Percentiles rank a stretch among this genome's conserved stretches.
Conservation (phyloP, 1,139 yeast genomes). For the Yamadazyma dendronema region DNA sequence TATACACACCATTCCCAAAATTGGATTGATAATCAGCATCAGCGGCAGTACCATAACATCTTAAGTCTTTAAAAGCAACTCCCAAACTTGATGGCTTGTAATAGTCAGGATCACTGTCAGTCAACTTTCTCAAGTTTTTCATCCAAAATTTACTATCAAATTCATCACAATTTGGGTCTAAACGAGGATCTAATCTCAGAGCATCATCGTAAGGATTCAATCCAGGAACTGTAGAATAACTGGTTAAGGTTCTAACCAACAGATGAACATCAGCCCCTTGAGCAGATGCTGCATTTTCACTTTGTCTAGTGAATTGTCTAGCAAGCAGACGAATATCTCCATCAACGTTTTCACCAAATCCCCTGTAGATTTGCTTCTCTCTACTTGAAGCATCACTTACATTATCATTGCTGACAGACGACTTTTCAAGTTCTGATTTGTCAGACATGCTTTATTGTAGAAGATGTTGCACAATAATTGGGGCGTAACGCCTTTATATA, state of each 20-base stretch:
- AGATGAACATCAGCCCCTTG: slow-evolving; percentile 24
- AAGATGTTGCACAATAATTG: no score
- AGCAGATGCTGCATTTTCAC: not conserved
- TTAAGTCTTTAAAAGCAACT: slow-evolving; percentile 61
- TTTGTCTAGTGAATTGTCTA: slow-evolving; percentile 8
- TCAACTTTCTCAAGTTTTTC: slow-evolving; percentile 57
- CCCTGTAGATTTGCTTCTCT: slow-evolving; percentile 8
- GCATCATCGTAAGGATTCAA: slow-evolving; percentile 29
- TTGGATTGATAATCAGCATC: slow-evolving; percentile 81
- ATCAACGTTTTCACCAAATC: slow-evolving; percentile 8
- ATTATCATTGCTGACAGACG: not conserved
- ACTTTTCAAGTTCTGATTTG: not conserved
- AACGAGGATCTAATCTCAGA: slow-evolving; percentile 10
- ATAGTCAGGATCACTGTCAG: slow-evolving; percentile 54
- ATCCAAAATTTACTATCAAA: slow-evolving; percentile 72
- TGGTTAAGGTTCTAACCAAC: slow-evolving; percentile 31
- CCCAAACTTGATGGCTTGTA: slow-evolving; percentile 68
- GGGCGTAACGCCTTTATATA: no score
- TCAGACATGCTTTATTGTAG: no score
- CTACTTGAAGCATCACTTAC: not conserved
- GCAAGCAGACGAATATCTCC: slow-evolving; percentile 12
- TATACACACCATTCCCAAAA: slow-evolving; percentile 48
- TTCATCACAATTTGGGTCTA: slow-evolving; percentile 43
- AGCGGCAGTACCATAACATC: slow-evolving; percentile 73
- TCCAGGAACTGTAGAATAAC: slow-evolving; percentile 51